Evolutionary conservation across 2,329 filamentous ascomycete species (phyloP).

Genomic region (Fusarium sp.): DNA sequence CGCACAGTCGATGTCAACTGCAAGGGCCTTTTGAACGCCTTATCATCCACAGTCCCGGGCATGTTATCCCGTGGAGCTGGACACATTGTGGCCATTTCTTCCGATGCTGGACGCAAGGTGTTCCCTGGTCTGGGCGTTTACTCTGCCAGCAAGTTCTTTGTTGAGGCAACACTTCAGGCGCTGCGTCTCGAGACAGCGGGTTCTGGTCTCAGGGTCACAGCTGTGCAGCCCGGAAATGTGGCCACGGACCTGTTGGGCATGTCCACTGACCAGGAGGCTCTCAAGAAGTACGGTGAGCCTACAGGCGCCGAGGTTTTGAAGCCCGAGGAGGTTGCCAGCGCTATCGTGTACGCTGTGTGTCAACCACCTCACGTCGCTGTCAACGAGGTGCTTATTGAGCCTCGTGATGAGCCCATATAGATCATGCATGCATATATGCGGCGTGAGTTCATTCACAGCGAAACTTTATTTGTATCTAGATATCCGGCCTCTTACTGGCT

Average conservation of each 20-base stretch:
- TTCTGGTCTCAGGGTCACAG: slow-evolving; percentile 77
- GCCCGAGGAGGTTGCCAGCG: slow-evolving; percentile 76
- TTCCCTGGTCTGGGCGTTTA: slow-evolving; percentile 86
- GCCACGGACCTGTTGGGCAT: slow-evolving; percentile 78
- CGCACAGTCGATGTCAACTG: slow-evolving; percentile 88
- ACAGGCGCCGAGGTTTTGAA: slow-evolving; percentile 81
- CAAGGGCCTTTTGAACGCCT: slow-evolving; percentile 81
- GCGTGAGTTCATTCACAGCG: slow-evolving; percentile 7
- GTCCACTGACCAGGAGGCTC: slow-evolving; percentile 79
- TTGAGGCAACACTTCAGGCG: slow-evolving; percentile 82
- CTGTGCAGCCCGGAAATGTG: slow-evolving; percentile 82
- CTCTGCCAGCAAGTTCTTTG: slow-evolving; percentile 86
- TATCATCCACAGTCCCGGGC: slow-evolving; percentile 74
- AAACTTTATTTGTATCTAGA: slow-evolving; percentile 25
- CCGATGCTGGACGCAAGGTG: slow-evolving; percentile 83
- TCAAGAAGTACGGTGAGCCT: slow-evolving; percentile 83
- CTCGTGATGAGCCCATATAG: slow-evolving; percentile 78
- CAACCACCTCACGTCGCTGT: slow-evolving; percentile 82
- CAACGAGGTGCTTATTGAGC: slow-evolving; percentile 84
- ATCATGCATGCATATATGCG: background rate
- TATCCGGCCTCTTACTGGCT: slow-evolving; percentile 28
- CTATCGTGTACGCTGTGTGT: slow-evolving; percentile 79
- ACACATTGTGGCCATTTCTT: slow-evolving; percentile 85
- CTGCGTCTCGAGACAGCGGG: slow-evolving; percentile 82
- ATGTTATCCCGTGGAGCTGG: slow-evolving; percentile 78